Base-by-base conservation (phyloP, 2,329 filamentous ascomycete genomes). In the Trichoderma cornu-damae region DNA sequence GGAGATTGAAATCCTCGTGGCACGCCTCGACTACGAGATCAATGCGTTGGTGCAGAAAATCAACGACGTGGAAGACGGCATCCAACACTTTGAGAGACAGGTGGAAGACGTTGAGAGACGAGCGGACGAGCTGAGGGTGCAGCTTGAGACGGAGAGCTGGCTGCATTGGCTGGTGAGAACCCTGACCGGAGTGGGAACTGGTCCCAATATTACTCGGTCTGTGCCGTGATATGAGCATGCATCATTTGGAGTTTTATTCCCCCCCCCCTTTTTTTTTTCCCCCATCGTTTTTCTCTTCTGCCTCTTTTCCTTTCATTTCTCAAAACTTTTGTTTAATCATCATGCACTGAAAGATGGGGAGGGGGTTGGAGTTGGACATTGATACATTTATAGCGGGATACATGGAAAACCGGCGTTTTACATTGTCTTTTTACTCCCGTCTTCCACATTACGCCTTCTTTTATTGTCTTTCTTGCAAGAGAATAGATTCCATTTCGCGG, bases 21-120 rank as follows among this genome's bases (percentile, higher is more conserved):
- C 90, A 18, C 92, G 92, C 71, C 78, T 97, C 56, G 92, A 97
- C 66, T 97, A 97, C 71, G 93, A 96, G 75, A 86, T 96, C 60
- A 83, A 87, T 59, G 84, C 85, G 14, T 76, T 97, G n/a, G 79
- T 85, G 48, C 84, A 86, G 47, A 90, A 90, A 65, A 87, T 96
- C 8, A 81, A 89, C 65, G 93, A 97, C 67, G 88, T 96, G 7
- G 91, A 96, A 67, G 88, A 90, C 60, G 89, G 88, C 1, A 84
- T 96, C 0, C 75, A 74, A 9, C 87, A 91, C 60, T 95, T 96
- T 70, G 89, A 92, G 70, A 79, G 82, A 48, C 88, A 92, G 69
- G 88, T 94, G 1, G 76, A 81, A 44, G 86, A 89, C 54, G 80
- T 90, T 48, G 89, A 88, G 75, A 77, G 71, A 38, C 76, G 84